Percentiles rank a stretch among this genome's conserved stretches.
These are phyloP conservation scores for Tuber aestivum DNA, from an alignment of 495 filamentous ascomycete species.

Conservation along the genomic window DNA sequence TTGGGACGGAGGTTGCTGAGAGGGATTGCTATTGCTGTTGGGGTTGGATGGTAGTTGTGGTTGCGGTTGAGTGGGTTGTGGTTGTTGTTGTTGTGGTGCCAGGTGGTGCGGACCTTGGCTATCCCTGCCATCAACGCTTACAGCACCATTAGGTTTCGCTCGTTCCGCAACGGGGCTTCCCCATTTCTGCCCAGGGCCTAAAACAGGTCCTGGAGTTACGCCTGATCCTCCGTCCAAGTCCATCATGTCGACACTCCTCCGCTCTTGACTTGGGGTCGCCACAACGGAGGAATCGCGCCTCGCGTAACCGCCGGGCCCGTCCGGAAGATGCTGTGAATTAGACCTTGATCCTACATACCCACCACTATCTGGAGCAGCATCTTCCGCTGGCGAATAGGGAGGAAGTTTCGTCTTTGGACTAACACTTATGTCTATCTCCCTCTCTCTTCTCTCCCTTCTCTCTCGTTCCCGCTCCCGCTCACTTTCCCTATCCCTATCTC, in stretches of 20 bases:
- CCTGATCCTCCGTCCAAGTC: slow-evolving; percentile 33
- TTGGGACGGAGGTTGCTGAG: slow-evolving; percentile 26
- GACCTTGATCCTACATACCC: slow-evolving; percentile 42
- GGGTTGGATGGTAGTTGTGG: slow-evolving; percentile 9
- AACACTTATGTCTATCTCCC: slow-evolving; percentile 58
- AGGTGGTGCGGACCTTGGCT: slow-evolving; percentile 46
- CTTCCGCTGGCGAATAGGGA: slow-evolving; percentile 48
- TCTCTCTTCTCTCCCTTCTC: slow-evolving; percentile 45
- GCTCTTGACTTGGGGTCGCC: slow-evolving; percentile 22
- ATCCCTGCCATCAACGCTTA: slow-evolving; percentile 35
- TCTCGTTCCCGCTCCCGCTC: slow-evolving; percentile 40
- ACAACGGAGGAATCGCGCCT: slow-evolving; percentile 23
- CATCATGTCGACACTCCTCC: slow-evolving; percentile 35
- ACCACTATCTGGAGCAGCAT: slow-evolving; percentile 41
- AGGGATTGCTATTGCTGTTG: slow-evolving; percentile 12
- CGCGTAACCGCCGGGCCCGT: slow-evolving; percentile 17
- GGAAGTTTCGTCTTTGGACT: slow-evolving; percentile 59
- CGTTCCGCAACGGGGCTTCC: slow-evolving; percentile 41
- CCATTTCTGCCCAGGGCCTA: slow-evolving; percentile 34
- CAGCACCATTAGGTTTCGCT: slow-evolving; percentile 49
- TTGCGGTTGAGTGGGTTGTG: slow-evolving; percentile 4
- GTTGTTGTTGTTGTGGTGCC: slow-evolving; percentile 37
- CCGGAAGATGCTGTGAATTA: slow-evolving; percentile 42
- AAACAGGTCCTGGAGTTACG: slow-evolving; percentile 43
- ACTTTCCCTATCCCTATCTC: slow-evolving; percentile 25